phyloP scores from a whole-genome alignment of 1,284 basidiomycete species.

The Bondarzewia mesenterica region DNA sequence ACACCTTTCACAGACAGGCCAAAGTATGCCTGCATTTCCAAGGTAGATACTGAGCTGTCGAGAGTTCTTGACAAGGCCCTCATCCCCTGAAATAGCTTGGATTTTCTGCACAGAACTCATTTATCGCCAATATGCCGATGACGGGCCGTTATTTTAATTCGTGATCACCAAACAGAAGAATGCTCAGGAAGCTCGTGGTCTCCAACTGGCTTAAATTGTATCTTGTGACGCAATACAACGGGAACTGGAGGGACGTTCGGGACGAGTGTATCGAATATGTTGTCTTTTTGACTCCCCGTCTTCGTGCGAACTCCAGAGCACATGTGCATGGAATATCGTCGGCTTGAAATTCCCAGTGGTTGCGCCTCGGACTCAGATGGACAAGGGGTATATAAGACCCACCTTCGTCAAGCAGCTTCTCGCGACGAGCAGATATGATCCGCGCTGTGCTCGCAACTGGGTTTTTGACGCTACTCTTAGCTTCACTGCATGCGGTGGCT shows the following conservation, averaged over 20 bases:
- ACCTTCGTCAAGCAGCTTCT: no score
- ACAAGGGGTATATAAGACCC: neutral
- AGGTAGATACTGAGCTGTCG: no score
- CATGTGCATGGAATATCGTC: neutral
- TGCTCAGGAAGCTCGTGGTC: neutral
- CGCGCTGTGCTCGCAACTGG: neutral
- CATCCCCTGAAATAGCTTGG: no score
- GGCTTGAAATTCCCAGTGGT: neutral
- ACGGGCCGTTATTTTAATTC: neutral
- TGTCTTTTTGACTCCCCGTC: neutral
- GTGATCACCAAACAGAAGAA: neutral
- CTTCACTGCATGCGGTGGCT: neutral
- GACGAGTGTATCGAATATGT: neutral
- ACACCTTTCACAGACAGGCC: no score
- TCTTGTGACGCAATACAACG: conserved; percentile 1
- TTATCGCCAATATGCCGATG: neutral
- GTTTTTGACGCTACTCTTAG: neutral
- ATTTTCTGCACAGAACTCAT: no score
- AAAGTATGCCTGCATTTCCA: no score
- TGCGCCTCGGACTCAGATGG: neutral
- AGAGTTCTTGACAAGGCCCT: no score
- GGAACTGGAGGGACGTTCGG: neutral
- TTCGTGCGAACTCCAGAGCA: no score
- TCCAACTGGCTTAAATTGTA: neutral
- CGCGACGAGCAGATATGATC: no score